Evolutionary conservation across 441 rosid genomes (phyloP), one percentile per base, ranked within the genome.

Genomic region (Rhodomyrtus psidioides): DNA sequence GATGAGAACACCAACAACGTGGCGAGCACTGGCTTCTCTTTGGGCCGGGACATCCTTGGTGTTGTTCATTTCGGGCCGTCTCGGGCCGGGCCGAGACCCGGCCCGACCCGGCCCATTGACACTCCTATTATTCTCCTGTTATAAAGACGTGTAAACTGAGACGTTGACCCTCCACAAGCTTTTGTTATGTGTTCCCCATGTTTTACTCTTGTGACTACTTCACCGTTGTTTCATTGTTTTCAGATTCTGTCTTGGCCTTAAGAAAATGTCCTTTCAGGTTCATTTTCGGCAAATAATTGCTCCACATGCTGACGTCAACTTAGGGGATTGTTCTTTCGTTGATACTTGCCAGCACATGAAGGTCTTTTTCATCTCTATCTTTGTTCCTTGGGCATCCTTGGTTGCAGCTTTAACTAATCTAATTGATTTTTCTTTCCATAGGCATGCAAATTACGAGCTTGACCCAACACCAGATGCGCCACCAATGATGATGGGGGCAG

Each of bases 291-390:
- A 98, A 85, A 93, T 96, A 74, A 95, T 97, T 83, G 98, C 99
- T 90, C 96, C 96, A 86, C 99, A 97, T 88, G 96, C 99, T 17
- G 99, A 97, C 39, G 87, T 95, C 88, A 93, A 94, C 89, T 93
- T 95, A 88, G 99, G 99, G 85, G 99, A 97, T 88, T 97, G 99
- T 90, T 97, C 99, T 86, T 97, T 97, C 92, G 97, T 97, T 23
- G 99, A 97, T 92, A 97, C 99, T 86, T 97, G 99, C 89, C 98
- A 99, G 82, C 99, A 97, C 91, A 97, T 97, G 99, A 97, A 97
- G 98, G 99, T 95, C 90, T 88, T 65, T 76, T 28, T 88, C 62
- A 81, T 85, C 42, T 74, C 62, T 49, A 42, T 49, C 24, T 27
- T 87, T 59, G 88, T 83, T 86, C 70, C 57, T 86, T 79, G 82